Base-by-base conservation (phyloP, 371 early-diverging fungal genomes). In the Mucor mucedo region DNA sequence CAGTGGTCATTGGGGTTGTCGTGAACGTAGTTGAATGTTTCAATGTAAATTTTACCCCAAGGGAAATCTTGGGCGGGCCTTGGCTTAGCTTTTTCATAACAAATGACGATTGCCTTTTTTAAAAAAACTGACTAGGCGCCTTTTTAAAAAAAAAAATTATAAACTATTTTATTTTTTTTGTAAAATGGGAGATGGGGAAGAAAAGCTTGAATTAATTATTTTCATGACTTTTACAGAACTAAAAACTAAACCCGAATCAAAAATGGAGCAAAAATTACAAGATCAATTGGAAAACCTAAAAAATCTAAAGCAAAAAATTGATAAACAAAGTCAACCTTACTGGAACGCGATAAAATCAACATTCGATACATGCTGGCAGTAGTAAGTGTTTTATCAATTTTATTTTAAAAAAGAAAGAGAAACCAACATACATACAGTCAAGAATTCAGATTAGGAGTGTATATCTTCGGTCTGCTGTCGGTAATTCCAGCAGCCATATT, bases 371-470 rank as follows among this genome's bases (percentile, higher is more conserved):
- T 33, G 47, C 2, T 58, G 58, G 58, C 58, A 48, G 48, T 48
- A 48, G 58, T 58, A 58, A 57, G 32, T 42, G 21, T 14, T 7
- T 32, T n/a, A 2, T 9, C 16, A 38, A 14, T 38, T 48, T 27
- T n/a, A n/a, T n/a, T n/a, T n/a, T n/a, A 28, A 48, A 13, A 13
- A 14, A 11, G 16, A 4, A 14, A 38, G 14, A 13, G 2, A 11
- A 13, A 5, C 33, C 2, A 16, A 21, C 39, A 38, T 16, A 33
- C 5, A 39, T 2, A 45, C 35, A 59, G 59, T 28, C 33, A 48
- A 48, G 59, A 59, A 39, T 59, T 59, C 49, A 48, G 49, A 48
- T 47, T 58, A 28, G 48, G 47, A 3, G 35, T 48, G 8, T 58
- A 58, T 21, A 48, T 58, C 21, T 58, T 58, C 39, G 58, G 58